Evolutionary conservation across 495 filamentous ascomycete genomes (phyloP).

Genomic region (Podospora conica): DNA sequence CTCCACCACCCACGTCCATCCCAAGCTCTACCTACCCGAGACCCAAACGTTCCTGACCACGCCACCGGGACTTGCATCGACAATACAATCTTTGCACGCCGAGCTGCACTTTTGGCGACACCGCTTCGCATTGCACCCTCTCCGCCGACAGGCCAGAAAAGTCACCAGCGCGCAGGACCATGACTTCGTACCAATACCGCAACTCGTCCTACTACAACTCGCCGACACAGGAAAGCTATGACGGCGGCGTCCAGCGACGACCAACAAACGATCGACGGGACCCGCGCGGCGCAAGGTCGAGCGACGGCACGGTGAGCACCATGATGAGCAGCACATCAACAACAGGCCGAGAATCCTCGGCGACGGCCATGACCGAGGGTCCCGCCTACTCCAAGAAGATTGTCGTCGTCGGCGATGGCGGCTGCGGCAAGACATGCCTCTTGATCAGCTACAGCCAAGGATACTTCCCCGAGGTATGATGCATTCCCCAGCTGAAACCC

Average conservation of each 20-base stretch:
- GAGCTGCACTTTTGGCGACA: neutral
- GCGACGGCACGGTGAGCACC: constrained; percentile 78
- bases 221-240: constrained; percentile 33
- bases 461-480: constrained; percentile 90
- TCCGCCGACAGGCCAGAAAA: neutral
- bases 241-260: constrained; percentile 34
- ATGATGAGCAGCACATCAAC: constrained; percentile 56
- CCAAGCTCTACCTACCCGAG: neutral
- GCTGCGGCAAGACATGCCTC: constrained; percentile 97
- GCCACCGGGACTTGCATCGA: neutral
- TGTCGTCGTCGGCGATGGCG: constrained; percentile 95
- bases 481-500: constrained; percentile 15
- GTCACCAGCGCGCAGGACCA: constrained; percentile 24
- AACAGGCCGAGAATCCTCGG: constrained; percentile 64
- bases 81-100: neutral
- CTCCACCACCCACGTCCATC: no score
- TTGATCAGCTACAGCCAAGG: constrained; percentile 97
- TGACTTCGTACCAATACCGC: constrained; percentile 43
- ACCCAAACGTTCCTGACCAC: neutral
- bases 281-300: constrained; percentile 42
- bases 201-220: constrained; percentile 38
- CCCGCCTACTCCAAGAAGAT: constrained; percentile 97
- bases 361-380: constrained; percentile 79
- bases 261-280: constrained; percentile 32
- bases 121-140: neutral